These are phyloP conservation scores for Hypoxylon sp. DNA, from an alignment of 2,329 filamentous ascomycete species.

Conservation along the genomic window DNA sequence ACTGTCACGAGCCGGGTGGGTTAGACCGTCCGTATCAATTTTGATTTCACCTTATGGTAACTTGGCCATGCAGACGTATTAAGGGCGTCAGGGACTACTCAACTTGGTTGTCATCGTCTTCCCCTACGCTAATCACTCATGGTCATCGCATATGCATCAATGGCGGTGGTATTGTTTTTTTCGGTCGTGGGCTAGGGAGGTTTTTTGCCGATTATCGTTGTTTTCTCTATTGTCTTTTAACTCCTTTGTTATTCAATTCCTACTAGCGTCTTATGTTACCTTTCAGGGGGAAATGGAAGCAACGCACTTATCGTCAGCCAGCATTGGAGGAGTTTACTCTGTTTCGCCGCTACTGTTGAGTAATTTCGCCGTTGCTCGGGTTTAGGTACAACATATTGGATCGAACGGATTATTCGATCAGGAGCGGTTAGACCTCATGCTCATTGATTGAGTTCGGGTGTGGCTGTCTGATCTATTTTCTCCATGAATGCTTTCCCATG, in stretches of 20 bases:
- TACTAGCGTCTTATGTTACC: constrained; percentile 16
- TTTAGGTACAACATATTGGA: constrained; percentile 26
- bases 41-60: constrained; percentile 4
- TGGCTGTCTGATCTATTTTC: constrained; percentile 34
- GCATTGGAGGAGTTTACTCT: constrained; percentile 49
- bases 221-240: constrained; percentile 19
- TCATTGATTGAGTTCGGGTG: constrained; percentile 43
- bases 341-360: constrained; percentile 30
- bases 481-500: constrained; percentile 19
- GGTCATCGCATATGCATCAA: constrained; percentile 41
- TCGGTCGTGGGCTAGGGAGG: constrained; percentile 30
- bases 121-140: constrained; percentile 23
- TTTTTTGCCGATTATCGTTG: constrained; percentile 28
- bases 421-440: constrained; percentile 38
- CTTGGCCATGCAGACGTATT: constrained; percentile 16
- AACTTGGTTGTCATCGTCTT: constrained; percentile 19
- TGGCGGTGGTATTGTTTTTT: constrained; percentile 29
- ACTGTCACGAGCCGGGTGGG: not conserved
- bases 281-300: constrained; percentile 34
- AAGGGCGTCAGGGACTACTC: constrained; percentile 6
- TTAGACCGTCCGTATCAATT: constrained; percentile 9
- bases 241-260: constrained; percentile 20
- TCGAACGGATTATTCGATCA: constrained; percentile 32
- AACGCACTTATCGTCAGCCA: constrained; percentile 39
- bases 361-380: constrained; percentile 28